Evolutionary conservation across 768 basidiomycete species (phyloP), one percentile per base, ranked within the genome.

Genomic region (Bullera alba): DNA sequence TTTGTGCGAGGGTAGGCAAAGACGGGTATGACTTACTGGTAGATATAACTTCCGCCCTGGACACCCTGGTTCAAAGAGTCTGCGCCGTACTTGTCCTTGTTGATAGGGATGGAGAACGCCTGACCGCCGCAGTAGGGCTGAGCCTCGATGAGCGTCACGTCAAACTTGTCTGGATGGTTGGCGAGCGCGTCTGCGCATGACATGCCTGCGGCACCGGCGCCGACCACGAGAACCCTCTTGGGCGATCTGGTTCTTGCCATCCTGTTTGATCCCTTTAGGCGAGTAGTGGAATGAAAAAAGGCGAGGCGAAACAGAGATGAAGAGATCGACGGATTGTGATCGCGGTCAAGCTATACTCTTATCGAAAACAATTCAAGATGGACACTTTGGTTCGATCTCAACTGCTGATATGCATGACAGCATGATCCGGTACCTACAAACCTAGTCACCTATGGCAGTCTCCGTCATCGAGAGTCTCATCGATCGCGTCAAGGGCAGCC

Each of bases 1-100:
- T 25, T 26, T 8, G n/a, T 10, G 32, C 10, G 32, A 35, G 32
- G 32, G 32, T 10, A 8, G 8, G 22, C 10, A 41, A 8, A n/a
- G 16, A 23, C 22, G 38, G 22, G 42, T 25, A 25, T 44, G n/a
- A 57, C 58, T 43, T 41, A 58, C 62, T 58, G 56, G 42, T 60
- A 60, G 48, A 62, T 63, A 44, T 60, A 64, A 28, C 46, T 58
- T 27, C 67, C 62, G 29, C 65, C 73, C 46, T 76, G 75, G 2
- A 76, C 74, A 56, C 75, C 76, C 53, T 76, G 75, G 38, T 77
- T 77, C 64, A 77, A 71, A 72, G 74, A 76, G 4, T 50, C 25
- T 6, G 70, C 59, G 17, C 75, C 75, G 42, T 69, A 65, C 48
- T 61, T 56, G 41, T 68, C 51, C 60, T 75, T 61, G 44, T 75